Evolutionary conservation across 2,329 filamentous ascomycete genomes (phyloP), one percentile per base, ranked within the genome.

Genomic region (Boeremia lycopersici): DNA sequence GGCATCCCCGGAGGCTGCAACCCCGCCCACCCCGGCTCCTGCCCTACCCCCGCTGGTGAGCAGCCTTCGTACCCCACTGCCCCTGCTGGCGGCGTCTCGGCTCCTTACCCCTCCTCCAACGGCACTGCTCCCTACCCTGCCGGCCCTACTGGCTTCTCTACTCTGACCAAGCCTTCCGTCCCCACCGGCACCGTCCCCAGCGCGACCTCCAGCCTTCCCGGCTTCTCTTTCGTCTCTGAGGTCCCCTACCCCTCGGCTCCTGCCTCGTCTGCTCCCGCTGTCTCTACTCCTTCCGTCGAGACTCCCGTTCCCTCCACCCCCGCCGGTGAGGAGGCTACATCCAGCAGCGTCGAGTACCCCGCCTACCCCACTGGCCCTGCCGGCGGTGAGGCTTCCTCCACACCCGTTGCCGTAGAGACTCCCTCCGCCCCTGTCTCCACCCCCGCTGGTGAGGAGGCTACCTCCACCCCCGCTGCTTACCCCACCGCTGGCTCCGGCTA

Each of bases 61-160:
- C 12, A 30, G n/a, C 25, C 26, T 33, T 47, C 19, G 19, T 23
- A 47, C 44, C 44, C 44, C 4, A 36, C 44, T 11, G 44, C 33
- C 31, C 46, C 46, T 30, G 38, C 45, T 43, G 41, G 34, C 34
- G 49, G 36, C 19, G 45, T 64, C 44, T 59, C 57, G 53, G 54
- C 48, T 35, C 53, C 62, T n/a, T 72, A 65, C 62, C 68, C 69
- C 45, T 49, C 61, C 26, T 49, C 56, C 51, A 67, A 70, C 62
- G 61, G 67, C 58, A 71, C 67, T 46, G 51, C 45, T 48, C 56
- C 64, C 36, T 59, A 63, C 63, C 59, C 67, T 26, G 57, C 48
- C 41, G 66, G 67, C 52, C 62, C 67, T 30, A 66, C 68, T 61
- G 69, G 69, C 38, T 72, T 72, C 69, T 52, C 68, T 60, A 72